Evolutionary conservation across 108 stramenopile genomes (phyloP), one percentile per base, ranked within the genome.

Genomic region (Pseudonitzschia delicatissima): DNA sequence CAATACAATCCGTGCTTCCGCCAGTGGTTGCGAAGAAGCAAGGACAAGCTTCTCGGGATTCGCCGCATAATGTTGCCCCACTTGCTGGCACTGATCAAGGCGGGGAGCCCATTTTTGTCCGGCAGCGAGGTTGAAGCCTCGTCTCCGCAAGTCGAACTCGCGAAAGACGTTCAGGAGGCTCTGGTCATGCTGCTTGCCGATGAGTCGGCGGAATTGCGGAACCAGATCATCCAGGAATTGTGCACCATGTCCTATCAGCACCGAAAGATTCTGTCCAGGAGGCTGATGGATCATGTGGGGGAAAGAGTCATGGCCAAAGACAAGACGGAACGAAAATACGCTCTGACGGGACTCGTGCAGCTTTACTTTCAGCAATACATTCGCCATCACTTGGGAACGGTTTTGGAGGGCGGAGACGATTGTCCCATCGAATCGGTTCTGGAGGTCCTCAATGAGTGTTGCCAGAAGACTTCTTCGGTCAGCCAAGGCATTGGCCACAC

Each of bases 341-440:
- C 90, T 15, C 64, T 89, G 52, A 91, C 90, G 4, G 93, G 90
- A 25, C 68, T 91, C 35, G 86, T 82, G 27, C 78, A 87, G 57
- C 80, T 85, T 27, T 89, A 91, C 76, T 76, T 84, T 53, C 66
- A 53, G 47, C 84, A 91, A 45, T 89, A 79, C 62, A 64, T 84
- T 9, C 20, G 27, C 15, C 57, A 52, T n/a, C 86, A 82, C 42
- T 64, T 92, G 47, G 37, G 39, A 26, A 49, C 77, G 28, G 77
- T 92, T 17, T 65, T 87, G 37, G 71, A 68, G 20, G 83, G 80
- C 21, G 86, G 86, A 37, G 91, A 92, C 31, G 83, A 92, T 66
- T 84, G 79, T 28, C 67, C 75, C 37, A 81, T 88, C 62, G 86
- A 78, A 28, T 85, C 80, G 52, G 65, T 64, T 33, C 70, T 81